A percentile compares a stretch with the other conserved stretches of the same genome.
phyloP scores from a whole-genome alignment of 768 basidiomycete species.

The Amanita rubescens region DNA sequence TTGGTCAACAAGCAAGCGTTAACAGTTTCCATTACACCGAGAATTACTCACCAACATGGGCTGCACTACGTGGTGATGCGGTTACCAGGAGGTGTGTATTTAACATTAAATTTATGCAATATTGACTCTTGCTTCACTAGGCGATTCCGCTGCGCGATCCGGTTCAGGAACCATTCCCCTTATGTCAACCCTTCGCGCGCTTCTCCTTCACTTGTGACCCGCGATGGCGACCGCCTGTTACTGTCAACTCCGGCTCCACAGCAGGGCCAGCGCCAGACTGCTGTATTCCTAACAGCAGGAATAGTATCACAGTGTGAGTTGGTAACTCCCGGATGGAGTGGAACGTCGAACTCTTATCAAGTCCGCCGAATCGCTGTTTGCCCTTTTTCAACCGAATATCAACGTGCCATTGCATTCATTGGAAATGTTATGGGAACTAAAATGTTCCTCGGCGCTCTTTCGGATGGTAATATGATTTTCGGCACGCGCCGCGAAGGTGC shows the following conservation, averaged over 20 bases:
- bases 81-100: not conserved
- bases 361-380: not conserved
- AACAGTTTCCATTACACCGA: not conserved
- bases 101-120: not conserved
- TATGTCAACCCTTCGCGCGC: not conserved
- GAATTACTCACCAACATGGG: not conserved
- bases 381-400: not conserved
- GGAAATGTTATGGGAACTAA: not conserved
- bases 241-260: not conserved
- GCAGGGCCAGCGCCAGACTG: not conserved
- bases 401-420: not conserved
- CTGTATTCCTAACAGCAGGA: not conserved
- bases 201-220: not conserved
- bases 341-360: not conserved
- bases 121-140: not conserved
- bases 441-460: not conserved
- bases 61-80: not conserved
- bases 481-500: not conserved
- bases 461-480: not conserved
- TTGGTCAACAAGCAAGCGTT: not conserved
- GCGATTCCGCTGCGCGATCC: not conserved
- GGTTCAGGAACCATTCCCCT: not conserved
- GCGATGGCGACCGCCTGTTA: not conserved
- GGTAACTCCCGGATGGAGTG: not conserved
- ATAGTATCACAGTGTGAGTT: not conserved